Evolutionary conservation across 139 green algal species (phyloP).

Genomic region (Eudorina sp.): DNA sequence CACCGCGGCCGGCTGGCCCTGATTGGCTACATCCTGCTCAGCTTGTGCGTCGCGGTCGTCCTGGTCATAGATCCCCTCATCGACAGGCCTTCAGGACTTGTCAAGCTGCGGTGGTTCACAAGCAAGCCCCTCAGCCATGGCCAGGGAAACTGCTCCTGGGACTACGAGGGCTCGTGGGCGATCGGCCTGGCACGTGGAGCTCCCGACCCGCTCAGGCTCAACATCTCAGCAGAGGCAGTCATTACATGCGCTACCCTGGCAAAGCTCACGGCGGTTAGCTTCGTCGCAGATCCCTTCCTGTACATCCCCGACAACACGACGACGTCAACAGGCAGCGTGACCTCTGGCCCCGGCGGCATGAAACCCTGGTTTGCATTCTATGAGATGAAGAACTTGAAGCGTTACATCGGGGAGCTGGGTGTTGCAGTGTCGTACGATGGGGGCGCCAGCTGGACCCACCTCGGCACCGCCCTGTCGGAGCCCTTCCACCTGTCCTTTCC

Average conservation of each 20-base stretch:
- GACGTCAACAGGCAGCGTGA: neutral
- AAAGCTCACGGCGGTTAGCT: constrained; percentile 18
- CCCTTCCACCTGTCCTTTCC: constrained; percentile 50
- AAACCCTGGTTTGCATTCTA: constrained; percentile 37
- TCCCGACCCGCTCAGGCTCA: neutral
- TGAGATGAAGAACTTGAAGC: constrained; percentile 46
- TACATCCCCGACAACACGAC: neutral
- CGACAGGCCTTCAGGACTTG: constrained; percentile 2
- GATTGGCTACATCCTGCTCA: neutral
- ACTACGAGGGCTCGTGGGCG: constrained; percentile 44
- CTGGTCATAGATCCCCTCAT: constrained; percentile 13
- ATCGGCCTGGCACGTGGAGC: neutral
- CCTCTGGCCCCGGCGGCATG: too few relatives aligned
- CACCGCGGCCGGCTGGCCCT: neutral
- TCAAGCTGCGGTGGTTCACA: constrained; percentile 35
- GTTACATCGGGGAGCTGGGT: constrained; percentile 33
- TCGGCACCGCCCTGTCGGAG: constrained; percentile 27
- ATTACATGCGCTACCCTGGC: constrained; percentile 23
- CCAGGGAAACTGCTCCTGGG: constrained; percentile 23
- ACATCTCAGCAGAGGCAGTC: neutral
- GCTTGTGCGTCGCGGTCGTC: neutral
- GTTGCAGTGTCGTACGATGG: constrained; percentile 13
- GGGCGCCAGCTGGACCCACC: neutral
- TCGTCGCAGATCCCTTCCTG: constrained; percentile 49
- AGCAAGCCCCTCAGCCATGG: constrained; percentile 29